phyloP scores from a whole-genome alignment of 139 green algal species.

The Trebouxia sp. region DNA sequence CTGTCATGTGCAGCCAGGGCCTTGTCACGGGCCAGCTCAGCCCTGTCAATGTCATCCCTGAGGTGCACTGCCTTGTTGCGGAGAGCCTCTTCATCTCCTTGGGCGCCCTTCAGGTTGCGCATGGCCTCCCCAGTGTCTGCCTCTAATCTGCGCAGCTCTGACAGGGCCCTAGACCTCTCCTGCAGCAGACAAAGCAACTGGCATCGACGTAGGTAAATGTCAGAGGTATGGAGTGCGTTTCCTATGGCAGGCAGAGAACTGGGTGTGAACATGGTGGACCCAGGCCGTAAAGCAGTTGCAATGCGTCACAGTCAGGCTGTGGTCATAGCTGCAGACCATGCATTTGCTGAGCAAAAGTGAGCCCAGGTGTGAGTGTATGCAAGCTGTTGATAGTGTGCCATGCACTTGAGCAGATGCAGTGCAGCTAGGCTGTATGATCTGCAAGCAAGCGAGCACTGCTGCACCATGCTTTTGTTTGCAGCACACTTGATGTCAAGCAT shows the following conservation, averaged over 20 bases:
- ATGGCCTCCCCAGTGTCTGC: slow-evolving; percentile 26
- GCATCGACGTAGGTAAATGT: no score
- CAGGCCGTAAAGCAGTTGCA: no score
- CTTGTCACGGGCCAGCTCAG: slow-evolving; percentile 38
- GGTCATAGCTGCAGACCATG: no score
- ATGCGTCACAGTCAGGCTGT: no score
- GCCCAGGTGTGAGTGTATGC: no score
- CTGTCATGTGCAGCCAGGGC: slow-evolving; percentile 31
- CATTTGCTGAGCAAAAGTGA: no score
- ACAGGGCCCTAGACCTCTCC: slow-evolving; percentile 15
- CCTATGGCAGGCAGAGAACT: neutral
- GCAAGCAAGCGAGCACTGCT: no score
- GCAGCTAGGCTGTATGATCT: no score
- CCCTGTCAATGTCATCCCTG: slow-evolving; percentile 31
- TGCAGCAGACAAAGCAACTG: neutral
- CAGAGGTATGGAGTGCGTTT: neutral
- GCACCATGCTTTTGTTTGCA: no score
- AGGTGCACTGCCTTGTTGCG: slow-evolving; percentile 25
- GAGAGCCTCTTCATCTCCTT: slow-evolving; percentile 39
- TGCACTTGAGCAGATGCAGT: no score
- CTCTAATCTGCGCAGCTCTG: slow-evolving; percentile 40
- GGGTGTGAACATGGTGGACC: neutral
- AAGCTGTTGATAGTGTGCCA: neutral
- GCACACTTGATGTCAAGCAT: no score
- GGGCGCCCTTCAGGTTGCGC: slow-evolving; percentile 29